Evolutionary conservation across 208 protist species (phyloP), one percentile per base, ranked within the genome.

Genomic region (Leptomonas pyrrhocoris): DNA sequence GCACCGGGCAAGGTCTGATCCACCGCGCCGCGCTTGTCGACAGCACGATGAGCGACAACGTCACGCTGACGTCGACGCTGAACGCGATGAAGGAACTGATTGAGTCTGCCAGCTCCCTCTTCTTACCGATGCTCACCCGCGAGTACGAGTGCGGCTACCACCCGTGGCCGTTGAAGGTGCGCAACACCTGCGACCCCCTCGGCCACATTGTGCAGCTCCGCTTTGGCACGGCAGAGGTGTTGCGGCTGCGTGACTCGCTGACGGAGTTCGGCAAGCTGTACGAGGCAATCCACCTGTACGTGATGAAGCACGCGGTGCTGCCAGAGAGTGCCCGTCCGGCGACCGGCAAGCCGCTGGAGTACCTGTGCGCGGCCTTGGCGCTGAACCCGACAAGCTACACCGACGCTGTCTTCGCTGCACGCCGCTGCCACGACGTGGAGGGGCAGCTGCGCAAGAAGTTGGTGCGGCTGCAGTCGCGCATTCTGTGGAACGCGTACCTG

Each of bases 71-170:
- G 51, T 73, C 55, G 62, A 82, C 86, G 27, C 75, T 87, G 30
- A 78, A 73, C 50, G 87, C 87, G 2, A 61, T 81, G 40, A 76
- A 66, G 13, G 88, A 94, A 58, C 31, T 92, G 16, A 82, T 96
- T 54, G 82, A 80, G 27, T 91, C 89, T 15, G 87, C 82, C 38
- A 73, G 54, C 36, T 70, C 79, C 23, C 74, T 96, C 40, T 61
- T 96, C 30, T 12, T 85, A 8, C 92, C 92, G 19, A 96, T 96
- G 92, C 68, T 94, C 30, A 88, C 87, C 21, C 80, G 31, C 34
- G 89, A 94, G 68, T 96, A 96, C 77, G 72, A 61, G 21, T 83
- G 79, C 45, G 92, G 92, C 45, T 96, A 94, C 62, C 92, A 96
- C 73, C 92, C 92, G 12, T 96, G 88, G 89, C 89, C 92, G 36